These are phyloP conservation scores for Colletotrichum neosansevieriae DNA, from an alignment of 2,329 filamentous ascomycete genomes.

Conservation along the genomic window DNA sequence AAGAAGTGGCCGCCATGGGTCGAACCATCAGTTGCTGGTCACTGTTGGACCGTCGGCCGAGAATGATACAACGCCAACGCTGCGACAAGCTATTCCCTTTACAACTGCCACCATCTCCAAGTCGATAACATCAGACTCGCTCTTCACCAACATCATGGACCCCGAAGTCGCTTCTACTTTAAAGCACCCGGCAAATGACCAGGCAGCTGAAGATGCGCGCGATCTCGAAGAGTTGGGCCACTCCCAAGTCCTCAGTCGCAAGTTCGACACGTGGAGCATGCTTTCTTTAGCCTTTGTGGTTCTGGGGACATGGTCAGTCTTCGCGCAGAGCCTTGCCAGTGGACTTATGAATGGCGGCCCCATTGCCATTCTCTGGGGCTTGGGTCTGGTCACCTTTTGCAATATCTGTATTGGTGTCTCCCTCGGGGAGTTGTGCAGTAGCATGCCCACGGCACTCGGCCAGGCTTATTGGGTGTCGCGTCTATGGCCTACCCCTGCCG, in stretches of 20 bases:
- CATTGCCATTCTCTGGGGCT: constrained; percentile 66
- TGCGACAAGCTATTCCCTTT: neutral
- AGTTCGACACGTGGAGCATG: constrained; percentile 69
- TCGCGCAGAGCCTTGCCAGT: constrained; percentile 58
- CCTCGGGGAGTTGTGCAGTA: constrained; percentile 67
- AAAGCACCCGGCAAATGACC: constrained; percentile 35
- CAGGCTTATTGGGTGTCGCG: constrained; percentile 69
- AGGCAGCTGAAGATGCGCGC: constrained; percentile 47
- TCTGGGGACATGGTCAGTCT: constrained; percentile 68
- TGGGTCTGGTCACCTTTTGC: constrained; percentile 64
- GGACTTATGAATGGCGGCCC: constrained; percentile 67
- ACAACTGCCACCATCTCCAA: neutral
- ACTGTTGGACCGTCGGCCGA: neutral
- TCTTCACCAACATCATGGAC: neutral
- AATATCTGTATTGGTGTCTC: constrained; percentile 67
- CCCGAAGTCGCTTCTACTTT: neutral
- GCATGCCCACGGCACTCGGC: constrained; percentile 70
- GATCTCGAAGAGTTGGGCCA: constrained; percentile 57
- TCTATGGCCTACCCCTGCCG: constrained; percentile 52
- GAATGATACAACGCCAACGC: constrained; percentile 1
- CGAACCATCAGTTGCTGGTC: neutral
- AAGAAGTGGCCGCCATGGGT: constrained; percentile 40
- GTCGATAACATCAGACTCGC: neutral
- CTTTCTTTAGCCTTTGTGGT: constrained; percentile 68
- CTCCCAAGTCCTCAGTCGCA: constrained; percentile 53